These are phyloP conservation scores for Rhodomyrtus psidioides DNA, from an alignment of 441 rosid species.

Conservation along the genomic window DNA sequence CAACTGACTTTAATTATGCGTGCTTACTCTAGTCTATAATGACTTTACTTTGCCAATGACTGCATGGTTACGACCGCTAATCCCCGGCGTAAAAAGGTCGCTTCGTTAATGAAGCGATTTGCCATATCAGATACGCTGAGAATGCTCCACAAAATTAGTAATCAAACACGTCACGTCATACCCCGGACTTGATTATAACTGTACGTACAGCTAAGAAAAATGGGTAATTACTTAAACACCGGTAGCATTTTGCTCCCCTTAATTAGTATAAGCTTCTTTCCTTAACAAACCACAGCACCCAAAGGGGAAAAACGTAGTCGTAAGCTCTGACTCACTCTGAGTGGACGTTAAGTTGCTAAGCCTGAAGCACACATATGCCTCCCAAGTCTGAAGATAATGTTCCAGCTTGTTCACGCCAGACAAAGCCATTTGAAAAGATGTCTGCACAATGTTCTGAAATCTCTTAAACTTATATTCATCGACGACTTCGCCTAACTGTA, in stretches of 20 bases:
- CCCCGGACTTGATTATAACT: background rate
- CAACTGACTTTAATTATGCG: background rate
- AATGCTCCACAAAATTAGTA: background rate
- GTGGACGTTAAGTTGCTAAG: background rate
- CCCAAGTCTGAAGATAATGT: background rate
- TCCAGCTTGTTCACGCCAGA: background rate
- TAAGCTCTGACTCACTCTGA: background rate
- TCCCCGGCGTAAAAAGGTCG: background rate
- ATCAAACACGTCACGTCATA: background rate
- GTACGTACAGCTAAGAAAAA: background rate
- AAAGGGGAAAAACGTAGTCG: background rate
- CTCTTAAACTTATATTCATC: background rate
- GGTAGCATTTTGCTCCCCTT: background rate
- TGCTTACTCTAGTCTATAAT: background rate
- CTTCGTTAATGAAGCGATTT: background rate
- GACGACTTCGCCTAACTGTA: background rate
- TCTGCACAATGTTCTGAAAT: background rate
- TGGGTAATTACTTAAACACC: background rate
- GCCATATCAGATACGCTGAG: background rate
- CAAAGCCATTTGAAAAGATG: background rate
- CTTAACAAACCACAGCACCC: background rate
- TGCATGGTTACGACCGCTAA: background rate
- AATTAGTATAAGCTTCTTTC: background rate
- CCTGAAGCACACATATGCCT: background rate
- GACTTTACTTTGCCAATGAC: background rate